Conservation (phyloP, 2,329 filamentous ascomycete genomes). For the Hypoxylon sp. region DNA sequence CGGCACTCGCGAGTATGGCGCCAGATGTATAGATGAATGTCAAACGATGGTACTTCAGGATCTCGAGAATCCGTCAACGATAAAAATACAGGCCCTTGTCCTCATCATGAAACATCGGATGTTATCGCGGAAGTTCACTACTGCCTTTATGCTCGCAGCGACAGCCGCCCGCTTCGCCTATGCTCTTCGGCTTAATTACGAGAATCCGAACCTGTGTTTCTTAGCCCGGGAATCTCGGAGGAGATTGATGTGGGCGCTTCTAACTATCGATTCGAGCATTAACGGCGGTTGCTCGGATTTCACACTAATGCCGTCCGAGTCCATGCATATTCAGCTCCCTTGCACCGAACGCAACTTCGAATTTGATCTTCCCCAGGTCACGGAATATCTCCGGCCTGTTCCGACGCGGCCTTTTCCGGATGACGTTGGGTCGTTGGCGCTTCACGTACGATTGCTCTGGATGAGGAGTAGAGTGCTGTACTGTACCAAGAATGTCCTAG, state of each 20-base stretch:
- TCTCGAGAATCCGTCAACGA: slow-evolving; percentile 69
- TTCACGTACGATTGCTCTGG: slow-evolving; percentile 70
- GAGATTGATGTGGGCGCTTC: slow-evolving; percentile 63
- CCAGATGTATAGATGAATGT: slow-evolving; percentile 69
- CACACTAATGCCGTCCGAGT: slow-evolving; percentile 61
- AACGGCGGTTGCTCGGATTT: slow-evolving; percentile 64
- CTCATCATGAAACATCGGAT: slow-evolving; percentile 65
- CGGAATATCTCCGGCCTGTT: slow-evolving; percentile 62
- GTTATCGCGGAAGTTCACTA: slow-evolving; percentile 61
- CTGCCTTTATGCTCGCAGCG: slow-evolving; percentile 64
- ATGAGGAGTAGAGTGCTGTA: slow-evolving; percentile 69
- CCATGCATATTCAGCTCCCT: slow-evolving; percentile 63
- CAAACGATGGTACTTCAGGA: slow-evolving; percentile 67
- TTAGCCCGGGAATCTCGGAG: slow-evolving; percentile 53
- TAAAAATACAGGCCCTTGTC: slow-evolving; percentile 66
- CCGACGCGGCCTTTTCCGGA: slow-evolving; percentile 64
- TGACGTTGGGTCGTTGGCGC: slow-evolving; percentile 68
- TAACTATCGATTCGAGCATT: slow-evolving; percentile 64
- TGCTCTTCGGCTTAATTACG: slow-evolving; percentile 65
- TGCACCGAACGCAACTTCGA: slow-evolving; percentile 69
- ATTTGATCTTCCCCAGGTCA: slow-evolving; percentile 70
- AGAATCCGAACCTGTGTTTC: slow-evolving; percentile 63
- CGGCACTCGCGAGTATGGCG: slow-evolving; percentile 66
- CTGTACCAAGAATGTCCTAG: slow-evolving; percentile 63
- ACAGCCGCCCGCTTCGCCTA: slow-evolving; percentile 63